Percentiles rank a stretch among this genome's conserved stretches.
These are phyloP conservation scores for Phytopythium aichiense DNA, from an alignment of 352 stramenopile genomes.

Conservation along the genomic window DNA sequence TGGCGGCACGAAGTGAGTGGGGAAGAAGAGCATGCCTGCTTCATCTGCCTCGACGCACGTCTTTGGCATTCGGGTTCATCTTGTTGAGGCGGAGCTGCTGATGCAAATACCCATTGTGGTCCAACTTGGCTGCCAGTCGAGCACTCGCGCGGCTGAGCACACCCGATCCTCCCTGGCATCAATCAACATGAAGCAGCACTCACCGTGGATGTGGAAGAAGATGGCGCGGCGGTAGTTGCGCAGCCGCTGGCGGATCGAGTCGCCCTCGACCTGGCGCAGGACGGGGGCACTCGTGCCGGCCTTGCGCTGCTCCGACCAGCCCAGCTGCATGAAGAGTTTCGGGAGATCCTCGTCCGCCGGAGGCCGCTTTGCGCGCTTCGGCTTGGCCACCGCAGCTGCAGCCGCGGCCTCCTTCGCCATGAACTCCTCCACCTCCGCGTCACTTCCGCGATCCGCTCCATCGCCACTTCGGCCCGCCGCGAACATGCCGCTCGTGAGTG, in stretches of 20 bases:
- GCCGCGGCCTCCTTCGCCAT: conserved; percentile 42
- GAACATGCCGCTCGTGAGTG: not conserved
- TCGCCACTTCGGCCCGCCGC: not conserved
- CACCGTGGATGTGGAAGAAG: conserved; percentile 78
- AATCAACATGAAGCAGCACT: not conserved
- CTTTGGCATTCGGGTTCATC: conserved; percentile 72
- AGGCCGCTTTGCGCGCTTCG: conserved; percentile 11
- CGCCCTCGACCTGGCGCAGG: conserved; percentile 64
- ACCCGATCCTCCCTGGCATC: not conserved
- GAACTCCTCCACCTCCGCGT: conserved; percentile 50
- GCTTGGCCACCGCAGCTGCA: conserved; percentile 29
- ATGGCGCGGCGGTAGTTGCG: conserved; percentile 65
- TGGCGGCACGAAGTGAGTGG: not conserved
- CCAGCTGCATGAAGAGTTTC: conserved; percentile 74
- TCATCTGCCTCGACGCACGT: conserved; percentile 23
- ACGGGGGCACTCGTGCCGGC: conserved; percentile 55
- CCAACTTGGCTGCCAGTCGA: conserved; percentile 43
- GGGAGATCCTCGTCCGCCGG: conserved; percentile 29
- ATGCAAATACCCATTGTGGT: conserved; percentile 60
- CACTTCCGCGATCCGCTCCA: conserved; percentile 11
- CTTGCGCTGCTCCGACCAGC: conserved; percentile 55
- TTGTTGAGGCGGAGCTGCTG: conserved; percentile 57
- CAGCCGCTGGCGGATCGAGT: conserved; percentile 64
- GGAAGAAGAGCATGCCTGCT: not conserved
- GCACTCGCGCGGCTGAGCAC: not conserved